Base-by-base conservation (phyloP, 2,329 filamentous ascomycete genomes). In the Fusarium paranaense region DNA sequence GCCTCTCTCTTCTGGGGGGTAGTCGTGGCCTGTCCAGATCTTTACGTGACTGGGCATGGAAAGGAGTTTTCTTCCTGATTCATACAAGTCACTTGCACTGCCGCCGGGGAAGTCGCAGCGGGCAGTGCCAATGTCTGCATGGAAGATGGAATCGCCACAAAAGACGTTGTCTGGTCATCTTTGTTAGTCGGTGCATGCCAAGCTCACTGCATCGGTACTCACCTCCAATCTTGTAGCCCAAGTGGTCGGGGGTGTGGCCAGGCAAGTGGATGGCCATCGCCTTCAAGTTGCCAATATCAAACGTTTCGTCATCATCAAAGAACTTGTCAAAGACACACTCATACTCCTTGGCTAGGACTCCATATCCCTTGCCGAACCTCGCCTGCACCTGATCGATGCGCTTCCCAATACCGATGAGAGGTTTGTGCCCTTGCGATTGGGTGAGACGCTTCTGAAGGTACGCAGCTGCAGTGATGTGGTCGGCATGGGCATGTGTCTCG, bases 401-500 rank as follows among this genome's bases (percentile, higher is more conserved):
- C 61, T 85, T 85, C 1, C 90, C 89, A 25, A 91, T 90, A n/a
- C 88, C 84, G 6, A 91, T 86, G 0, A 75, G 72, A 0, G 88
- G 86, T 58, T 78, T 81, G 1, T 66, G 37, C 0, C 78, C 81
- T 50, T 86, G 83, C 0, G 64, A 61, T 9, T 81, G 68, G 0
- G 78, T 71, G 0, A 91, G 82, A 2, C 76, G 78, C 0, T 80
- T 78, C 73, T 90, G 88, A 0, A 93, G 83, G 76, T 92, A 92
- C 5, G 85, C 84, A 0, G 90, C 85, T 0, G 90, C 87, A 1
- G 89, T 92, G 0, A 92, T 71, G 68, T 92, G 90, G 64, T 92
- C 89, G 5, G 89, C 89, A 69, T 91, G 88, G 0, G 85, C 87
- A 76, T 93, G 90, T 0, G 91, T 92, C 72, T 93, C 91, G 4